Percentiles rank a stretch among this genome's conserved stretches.
phyloP scores from a whole-genome alignment of 257 asterid genomes.

The Nicotiana paniculata region DNA sequence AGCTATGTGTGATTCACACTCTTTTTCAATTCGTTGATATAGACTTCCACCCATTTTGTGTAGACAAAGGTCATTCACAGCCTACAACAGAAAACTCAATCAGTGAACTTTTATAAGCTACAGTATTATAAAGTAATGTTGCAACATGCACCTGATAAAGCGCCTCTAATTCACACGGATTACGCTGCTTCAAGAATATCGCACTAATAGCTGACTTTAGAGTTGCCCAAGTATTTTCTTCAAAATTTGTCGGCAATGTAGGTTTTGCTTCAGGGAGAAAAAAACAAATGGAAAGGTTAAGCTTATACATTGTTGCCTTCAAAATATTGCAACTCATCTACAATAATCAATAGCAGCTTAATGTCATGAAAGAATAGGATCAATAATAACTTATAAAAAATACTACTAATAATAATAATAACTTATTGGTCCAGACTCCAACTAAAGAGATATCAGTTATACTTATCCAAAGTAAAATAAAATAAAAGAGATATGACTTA shows the following conservation, averaged over 20 bases:
- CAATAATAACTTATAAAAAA: background rate
- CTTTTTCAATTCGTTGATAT: slow-evolving; percentile 77
- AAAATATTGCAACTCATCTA: background rate
- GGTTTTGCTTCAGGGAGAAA: slow-evolving; percentile 61
- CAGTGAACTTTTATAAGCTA: slow-evolving; percentile 18
- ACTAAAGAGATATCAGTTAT: background rate
- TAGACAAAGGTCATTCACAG: slow-evolving; percentile 85
- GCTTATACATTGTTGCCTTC: background rate
- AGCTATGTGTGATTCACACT: slow-evolving; percentile 72
- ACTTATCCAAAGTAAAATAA: background rate
- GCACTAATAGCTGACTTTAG: slow-evolving; percentile 88
- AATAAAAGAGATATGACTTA: background rate
- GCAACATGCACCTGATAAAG: slow-evolving; percentile 68
- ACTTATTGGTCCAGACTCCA: background rate
- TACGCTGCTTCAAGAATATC: slow-evolving; percentile 86
- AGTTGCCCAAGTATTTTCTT: slow-evolving; percentile 88
- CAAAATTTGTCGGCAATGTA: slow-evolving; percentile 68
- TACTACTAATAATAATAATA: background rate
- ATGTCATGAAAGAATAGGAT: background rate
- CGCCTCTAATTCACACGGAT: slow-evolving; percentile 89
- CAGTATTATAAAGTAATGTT: background rate
- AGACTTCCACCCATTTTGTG: slow-evolving; percentile 95
- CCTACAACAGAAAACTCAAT: slow-evolving; percentile 37
- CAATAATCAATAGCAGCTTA: background rate
- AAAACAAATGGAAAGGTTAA: background rate